These are phyloP conservation scores for Mycena chlorophos DNA, from an alignment of 768 basidiomycete species.

Conservation along the genomic window DNA sequence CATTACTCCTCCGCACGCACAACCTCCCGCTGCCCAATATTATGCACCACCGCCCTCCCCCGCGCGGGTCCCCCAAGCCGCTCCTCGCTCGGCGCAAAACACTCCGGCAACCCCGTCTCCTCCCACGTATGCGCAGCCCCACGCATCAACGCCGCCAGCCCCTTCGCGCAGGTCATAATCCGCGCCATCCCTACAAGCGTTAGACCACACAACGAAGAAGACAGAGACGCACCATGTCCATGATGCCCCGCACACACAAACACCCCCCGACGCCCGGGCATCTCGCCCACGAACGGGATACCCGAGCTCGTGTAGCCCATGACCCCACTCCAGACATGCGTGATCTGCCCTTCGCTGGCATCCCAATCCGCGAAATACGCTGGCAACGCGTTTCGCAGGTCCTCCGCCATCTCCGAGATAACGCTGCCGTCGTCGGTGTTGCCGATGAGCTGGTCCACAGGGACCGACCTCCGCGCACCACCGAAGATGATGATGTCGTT, in stretches of 20 bases:
- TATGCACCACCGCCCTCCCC: slow-evolving; percentile 9
- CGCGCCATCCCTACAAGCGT: slow-evolving; percentile 21
- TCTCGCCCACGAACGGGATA: slow-evolving; percentile 30
- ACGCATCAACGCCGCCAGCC: slow-evolving; percentile 27
- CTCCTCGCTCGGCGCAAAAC: slow-evolving; percentile 29
- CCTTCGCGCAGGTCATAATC: slow-evolving; percentile 25
- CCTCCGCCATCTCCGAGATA: slow-evolving; percentile 24
- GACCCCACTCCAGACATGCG: slow-evolving; percentile 17
- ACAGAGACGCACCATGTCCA: slow-evolving; percentile 28
- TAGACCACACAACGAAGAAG: neutral
- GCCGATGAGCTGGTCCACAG: slow-evolving; percentile 18
- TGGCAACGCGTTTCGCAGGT: slow-evolving; percentile 23
- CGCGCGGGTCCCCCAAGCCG: slow-evolving; percentile 15
- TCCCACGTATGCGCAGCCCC: slow-evolving; percentile 29
- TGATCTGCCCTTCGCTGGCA: slow-evolving; percentile 24
- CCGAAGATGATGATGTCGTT: slow-evolving; percentile 29
- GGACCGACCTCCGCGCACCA: slow-evolving; percentile 19
- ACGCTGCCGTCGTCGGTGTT: slow-evolving; percentile 24
- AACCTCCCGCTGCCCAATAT: slow-evolving; percentile 13
- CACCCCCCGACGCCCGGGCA: slow-evolving; percentile 30
- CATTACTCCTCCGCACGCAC: neutral
- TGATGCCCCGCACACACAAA: slow-evolving; percentile 31
- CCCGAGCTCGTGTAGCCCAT: neutral
- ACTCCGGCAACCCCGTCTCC: slow-evolving; percentile 31
- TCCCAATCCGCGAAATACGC: slow-evolving; percentile 29